A percentile compares a stretch with the other conserved stretches of the same genome.
phyloP scores from a whole-genome alignment of 805 yeast species.

The Metschnikowia santaceciliae region DNA sequence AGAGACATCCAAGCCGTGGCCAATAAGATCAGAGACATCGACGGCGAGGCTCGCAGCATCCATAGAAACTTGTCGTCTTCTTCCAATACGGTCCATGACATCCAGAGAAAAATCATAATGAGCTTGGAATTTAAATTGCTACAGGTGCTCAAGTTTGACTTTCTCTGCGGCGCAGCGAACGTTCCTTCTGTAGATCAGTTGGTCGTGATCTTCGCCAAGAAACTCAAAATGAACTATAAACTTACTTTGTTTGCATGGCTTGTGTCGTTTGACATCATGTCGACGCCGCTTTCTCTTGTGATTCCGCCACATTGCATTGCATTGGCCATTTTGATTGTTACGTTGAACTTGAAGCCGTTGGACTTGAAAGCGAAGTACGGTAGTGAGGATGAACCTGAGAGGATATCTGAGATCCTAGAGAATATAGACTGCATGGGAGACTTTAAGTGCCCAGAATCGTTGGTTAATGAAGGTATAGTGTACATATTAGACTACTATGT shows the following conservation, averaged over 20 bases:
- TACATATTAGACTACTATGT: constrained; percentile 60
- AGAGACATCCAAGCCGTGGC: constrained; percentile 56
- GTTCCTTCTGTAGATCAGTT: constrained; percentile 54
- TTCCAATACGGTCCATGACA: constrained; percentile 36
- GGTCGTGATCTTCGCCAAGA: constrained; percentile 58
- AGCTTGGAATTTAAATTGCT: constrained; percentile 66
- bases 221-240: constrained; percentile 42
- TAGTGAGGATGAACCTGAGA: constrained; percentile 10
- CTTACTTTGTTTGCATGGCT: constrained; percentile 63
- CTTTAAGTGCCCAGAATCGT: constrained; percentile 39
- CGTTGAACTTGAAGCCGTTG: constrained; percentile 46
- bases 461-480: constrained; percentile 49
- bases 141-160: constrained; percentile 78
- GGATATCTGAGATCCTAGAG: constrained; percentile 26
- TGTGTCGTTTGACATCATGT: constrained; percentile 68
- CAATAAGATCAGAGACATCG: constrained; percentile 35
- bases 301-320: constrained; percentile 77
- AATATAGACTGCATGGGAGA: constrained; percentile 31
- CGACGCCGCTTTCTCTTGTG: constrained; percentile 63
- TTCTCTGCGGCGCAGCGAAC: constrained; percentile 52
- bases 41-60: constrained; percentile 30
- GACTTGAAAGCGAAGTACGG: constrained; percentile 25
- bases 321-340: constrained; percentile 58
- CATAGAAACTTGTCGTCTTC: constrained; percentile 11
- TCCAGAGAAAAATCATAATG: constrained; percentile 53